phyloP scores from a whole-genome alignment of 2,329 filamentous ascomycete species.

The Fusarium goolgardi region DNA sequence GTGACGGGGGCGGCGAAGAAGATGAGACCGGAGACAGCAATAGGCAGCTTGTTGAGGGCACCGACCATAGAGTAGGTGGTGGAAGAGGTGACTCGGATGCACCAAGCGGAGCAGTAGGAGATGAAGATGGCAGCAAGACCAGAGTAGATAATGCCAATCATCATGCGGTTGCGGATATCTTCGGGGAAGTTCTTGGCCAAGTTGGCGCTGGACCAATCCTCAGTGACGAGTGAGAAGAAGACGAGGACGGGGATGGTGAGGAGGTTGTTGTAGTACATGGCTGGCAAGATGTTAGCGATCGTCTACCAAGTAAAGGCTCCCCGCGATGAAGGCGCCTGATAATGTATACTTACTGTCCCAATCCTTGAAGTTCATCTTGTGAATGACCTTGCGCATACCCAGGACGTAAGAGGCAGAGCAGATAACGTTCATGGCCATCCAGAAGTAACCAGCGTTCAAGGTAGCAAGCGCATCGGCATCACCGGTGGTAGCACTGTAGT shows the following conservation, averaged over 20 bases:
- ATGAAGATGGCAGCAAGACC: constrained; percentile 95
- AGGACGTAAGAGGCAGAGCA: constrained; percentile 91
- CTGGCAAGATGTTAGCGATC: constrained; percentile 61
- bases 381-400: constrained; percentile 97
- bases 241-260: constrained; percentile 94
- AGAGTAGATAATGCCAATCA: constrained; percentile 92
- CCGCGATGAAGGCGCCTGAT: background rate
- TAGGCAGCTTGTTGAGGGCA: constrained; percentile 96
- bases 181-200: constrained; percentile 87
- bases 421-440: constrained; percentile 98
- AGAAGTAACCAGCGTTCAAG: constrained; percentile 92
- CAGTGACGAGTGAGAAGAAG: constrained; percentile 80
- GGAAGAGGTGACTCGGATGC: constrained; percentile 95
- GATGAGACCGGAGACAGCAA: constrained; percentile 89
- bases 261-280: constrained; percentile 99
- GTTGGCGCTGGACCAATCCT: constrained; percentile 93
- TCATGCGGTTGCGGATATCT: constrained; percentile 79
- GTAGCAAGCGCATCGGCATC: constrained; percentile 80
- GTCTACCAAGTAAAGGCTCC: background rate
- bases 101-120: constrained; percentile 98
- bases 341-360: constrained; percentile 85
- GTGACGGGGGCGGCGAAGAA: constrained; percentile 97
- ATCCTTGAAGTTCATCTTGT: constrained; percentile 99
- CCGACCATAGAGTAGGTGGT: constrained; percentile 99
- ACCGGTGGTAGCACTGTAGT: constrained; percentile 53